Percentiles rank a stretch among this genome's conserved stretches.
Conservation (phyloP, 108 stramenopile genomes). For the Pseudonitzschia delicatissima region DNA sequence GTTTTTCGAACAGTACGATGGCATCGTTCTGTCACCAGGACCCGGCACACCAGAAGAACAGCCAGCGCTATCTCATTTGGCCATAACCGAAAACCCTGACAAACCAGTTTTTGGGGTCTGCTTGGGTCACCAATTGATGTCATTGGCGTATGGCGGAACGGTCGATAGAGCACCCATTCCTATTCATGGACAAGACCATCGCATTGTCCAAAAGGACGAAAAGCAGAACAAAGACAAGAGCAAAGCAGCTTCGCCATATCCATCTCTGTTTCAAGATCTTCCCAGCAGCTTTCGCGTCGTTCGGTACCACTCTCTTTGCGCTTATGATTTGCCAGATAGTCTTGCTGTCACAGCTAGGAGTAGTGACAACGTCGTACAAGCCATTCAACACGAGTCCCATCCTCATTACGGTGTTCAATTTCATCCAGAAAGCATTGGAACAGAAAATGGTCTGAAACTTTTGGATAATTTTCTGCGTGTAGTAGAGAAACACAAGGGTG, state of each 20-base stretch:
- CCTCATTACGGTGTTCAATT: conserved; percentile 96
- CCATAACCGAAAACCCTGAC: conserved; percentile 39
- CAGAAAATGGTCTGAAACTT: conserved; percentile 56
- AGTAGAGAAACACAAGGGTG: conserved; percentile 10
- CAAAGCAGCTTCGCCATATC: neutral
- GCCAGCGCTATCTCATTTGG: conserved; percentile 54
- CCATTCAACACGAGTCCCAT: conserved; percentile 55
- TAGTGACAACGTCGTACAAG: conserved; percentile 66
- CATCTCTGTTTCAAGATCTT: conserved; percentile 38
- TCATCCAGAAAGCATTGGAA: conserved; percentile 93
- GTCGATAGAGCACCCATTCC: conserved; percentile 52
- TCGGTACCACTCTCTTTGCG: conserved; percentile 92
- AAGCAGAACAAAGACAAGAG: neutral
- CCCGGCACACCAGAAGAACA: conserved; percentile 89
- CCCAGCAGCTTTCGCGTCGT: conserved; percentile 64
- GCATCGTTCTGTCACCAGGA: conserved; percentile 84
- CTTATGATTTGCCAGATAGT: conserved; percentile 21
- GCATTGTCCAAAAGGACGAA: conserved; percentile 23
- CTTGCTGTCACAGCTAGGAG: conserved; percentile 21
- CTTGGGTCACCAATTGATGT: conserved; percentile 91
- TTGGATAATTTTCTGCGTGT: conserved; percentile 65
- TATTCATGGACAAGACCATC: conserved; percentile 85
- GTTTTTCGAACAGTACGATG: conserved; percentile 48
- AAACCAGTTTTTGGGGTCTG: conserved; percentile 91
- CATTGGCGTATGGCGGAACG: conserved; percentile 55